A percentile compares a stretch with the other conserved stretches of the same genome.
phyloP scores from a whole-genome alignment of 805 yeast genomes.

The Hyphopichia homilentoma region DNA sequence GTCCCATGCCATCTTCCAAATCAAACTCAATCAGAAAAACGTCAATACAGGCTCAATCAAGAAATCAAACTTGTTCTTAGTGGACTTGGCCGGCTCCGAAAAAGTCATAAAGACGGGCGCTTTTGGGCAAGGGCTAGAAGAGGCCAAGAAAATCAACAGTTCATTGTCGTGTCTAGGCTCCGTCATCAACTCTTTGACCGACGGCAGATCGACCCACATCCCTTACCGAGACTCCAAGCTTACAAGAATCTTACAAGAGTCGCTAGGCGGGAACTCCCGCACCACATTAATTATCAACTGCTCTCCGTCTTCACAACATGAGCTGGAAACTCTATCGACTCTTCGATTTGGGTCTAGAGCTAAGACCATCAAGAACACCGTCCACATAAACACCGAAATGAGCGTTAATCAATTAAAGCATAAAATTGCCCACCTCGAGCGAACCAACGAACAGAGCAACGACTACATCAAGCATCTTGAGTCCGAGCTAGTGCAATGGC shows the following conservation, averaged over 20 bases:
- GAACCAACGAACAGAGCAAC: constrained; percentile 23
- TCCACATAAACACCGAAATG: constrained; percentile 60
- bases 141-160: constrained; percentile 78
- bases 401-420: constrained; percentile 47
- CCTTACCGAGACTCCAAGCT: constrained; percentile 79
- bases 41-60: constrained; percentile 52
- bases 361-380: constrained; percentile 60
- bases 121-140: constrained; percentile 66
- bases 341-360: constrained; percentile 74
- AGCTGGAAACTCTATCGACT: constrained; percentile 65
- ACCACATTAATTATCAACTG: constrained; percentile 73
- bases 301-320: constrained; percentile 57
- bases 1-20: constrained; percentile 75
- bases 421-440: constrained; percentile 32
- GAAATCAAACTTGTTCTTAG: constrained; percentile 63
- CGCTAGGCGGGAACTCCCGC: constrained; percentile 78
- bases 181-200: constrained; percentile 77
- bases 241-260: constrained; percentile 73
- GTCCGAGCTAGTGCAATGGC: constrained; percentile 34
- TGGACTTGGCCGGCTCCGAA: constrained; percentile 88
- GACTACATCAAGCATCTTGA: constrained; percentile 39
- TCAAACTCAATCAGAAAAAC: constrained; percentile 62
- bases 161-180: constrained; percentile 76
- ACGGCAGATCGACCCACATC: constrained; percentile 57
- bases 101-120: constrained; percentile 77